Evolutionary conservation across 352 stramenopile species (phyloP), one percentile per base, ranked within the genome.

Genomic region (Phytophthora cactorum): DNA sequence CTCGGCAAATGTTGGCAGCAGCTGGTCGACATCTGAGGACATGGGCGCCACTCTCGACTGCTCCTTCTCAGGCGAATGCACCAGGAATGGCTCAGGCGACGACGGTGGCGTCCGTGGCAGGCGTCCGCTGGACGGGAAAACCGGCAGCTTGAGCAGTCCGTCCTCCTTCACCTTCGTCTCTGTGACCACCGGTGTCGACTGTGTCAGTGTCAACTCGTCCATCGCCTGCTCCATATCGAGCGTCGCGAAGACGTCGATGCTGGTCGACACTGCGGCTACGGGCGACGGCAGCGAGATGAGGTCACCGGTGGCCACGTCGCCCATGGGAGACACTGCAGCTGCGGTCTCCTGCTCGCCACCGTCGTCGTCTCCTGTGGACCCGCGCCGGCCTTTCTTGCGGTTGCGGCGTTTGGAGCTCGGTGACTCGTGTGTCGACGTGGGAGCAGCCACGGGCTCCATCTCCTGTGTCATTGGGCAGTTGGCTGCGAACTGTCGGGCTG

Each of bases 261-360:
- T 32, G 4, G 12, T 70, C 10, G 50, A 22, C 44, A 53, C 51
- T 53, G 52, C 54, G 0, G 69, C 68, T 43, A 82, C 67, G 5
- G 82, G 75, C 25, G 76, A 88, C 31, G 82, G 74, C 44, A 86
- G 56, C 39, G 78, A 79, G 5, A 88, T 62, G 47, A 86, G 63
- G 27, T 77, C 66, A 5, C 66, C 59, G 0, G 59, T 57, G n/a
- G 63, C 53, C 3, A 56, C 56, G 15, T 75, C 54, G 14, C 6
- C 52, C 38, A 62, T 43, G 12, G 39, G 22, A 3, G 46, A 65
- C 31, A 46, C 46, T 25, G 22, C 39, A 25, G 34, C 59, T 28
- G 38, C 32, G 22, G 34, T 39, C 43, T 50, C 47, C 36, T 49
- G n/a, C 12, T 70, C 53, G 9, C 63, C 36, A 25, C 44, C 64